Evolutionary conservation across 192 early-diverging fungal genomes (phyloP).

Genomic region (Kickxella alabastrina): DNA sequence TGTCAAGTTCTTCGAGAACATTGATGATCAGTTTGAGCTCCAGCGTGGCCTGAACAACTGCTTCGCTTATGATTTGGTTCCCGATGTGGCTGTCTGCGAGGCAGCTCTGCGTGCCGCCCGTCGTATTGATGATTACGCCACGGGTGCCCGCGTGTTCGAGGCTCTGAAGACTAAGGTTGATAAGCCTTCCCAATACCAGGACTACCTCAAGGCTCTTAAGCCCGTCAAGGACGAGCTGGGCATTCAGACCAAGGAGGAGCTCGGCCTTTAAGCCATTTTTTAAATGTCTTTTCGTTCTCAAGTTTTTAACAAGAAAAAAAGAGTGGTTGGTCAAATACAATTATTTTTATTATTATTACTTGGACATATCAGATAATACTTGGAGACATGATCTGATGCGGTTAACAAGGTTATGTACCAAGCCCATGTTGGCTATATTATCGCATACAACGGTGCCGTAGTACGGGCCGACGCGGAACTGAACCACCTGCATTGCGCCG

Average conservation of each 20-base stretch:
- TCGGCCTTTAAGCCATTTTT: slow-evolving; percentile 60
- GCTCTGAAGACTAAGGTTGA: slow-evolving; percentile 87
- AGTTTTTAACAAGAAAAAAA: not conserved
- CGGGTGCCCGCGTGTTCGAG: slow-evolving; percentile 91
- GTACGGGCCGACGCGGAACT: slow-evolving; percentile 48
- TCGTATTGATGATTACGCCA: slow-evolving; percentile 91
- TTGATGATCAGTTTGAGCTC: slow-evolving; percentile 94
- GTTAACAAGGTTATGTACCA: slow-evolving; percentile 41
- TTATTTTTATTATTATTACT: no score
- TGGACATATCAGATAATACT: slow-evolving; percentile 27
- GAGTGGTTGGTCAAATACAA: no score
- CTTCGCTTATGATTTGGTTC: slow-evolving; percentile 94
- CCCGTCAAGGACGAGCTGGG: slow-evolving; percentile 87
- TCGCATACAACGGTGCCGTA: slow-evolving; percentile 50
- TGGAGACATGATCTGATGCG: slow-evolving; percentile 36
- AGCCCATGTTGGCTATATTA: slow-evolving; percentile 35
- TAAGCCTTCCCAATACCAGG: slow-evolving; percentile 79
- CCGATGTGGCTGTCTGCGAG: slow-evolving; percentile 81
- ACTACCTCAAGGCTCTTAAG: slow-evolving; percentile 85
- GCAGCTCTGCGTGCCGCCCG: slow-evolving; percentile 87
- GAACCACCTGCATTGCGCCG: slow-evolving; percentile 41
- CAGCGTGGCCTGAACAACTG: slow-evolving; percentile 97
- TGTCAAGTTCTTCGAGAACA: slow-evolving; percentile 77
- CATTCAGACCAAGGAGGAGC: slow-evolving; percentile 81
- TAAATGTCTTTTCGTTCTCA: not conserved